Base-by-base conservation (phyloP, 306 rosid species). In the Cucumis cinereus region DNA sequence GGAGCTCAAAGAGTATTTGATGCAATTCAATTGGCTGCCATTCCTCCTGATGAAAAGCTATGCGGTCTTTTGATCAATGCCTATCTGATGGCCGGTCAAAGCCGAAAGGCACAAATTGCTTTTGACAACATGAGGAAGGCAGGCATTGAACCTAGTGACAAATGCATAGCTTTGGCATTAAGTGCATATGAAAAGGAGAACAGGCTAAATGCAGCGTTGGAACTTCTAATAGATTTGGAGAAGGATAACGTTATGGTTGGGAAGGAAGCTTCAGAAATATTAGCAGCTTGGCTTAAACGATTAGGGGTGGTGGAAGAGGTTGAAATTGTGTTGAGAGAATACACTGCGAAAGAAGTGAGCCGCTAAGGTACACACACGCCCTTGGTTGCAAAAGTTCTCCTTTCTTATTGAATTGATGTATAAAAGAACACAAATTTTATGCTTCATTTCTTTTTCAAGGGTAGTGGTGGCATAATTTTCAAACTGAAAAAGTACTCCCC, bases 1-100 rank as follows among this genome's bases (percentile, higher is more conserved):
- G 97, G 97, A 76, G 91, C 97, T 0, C 93, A 93, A 60, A 91
- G 93, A 83, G 88, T 87, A 55, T 93, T 93, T 52, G 87, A 91
- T 84, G 97, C 94, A 8, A 78, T 88, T 83, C 98, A 93, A 82
- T 60, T 90, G 55, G 94, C 92, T 1, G 96, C 90, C 69, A 84
- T 93, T 58, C 11, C 82, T 78, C 97, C 97, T 14, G 96, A 93
- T 76, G 89, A 79, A 72, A 89, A 84, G 86, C 64, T 90, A 58
- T 93, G 98, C 10, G 87, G 90, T 52, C 92, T 90, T 15, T 81
- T 93, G 57, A 89, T 93, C 33, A 84, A 85, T 77, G 96, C 94
- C 13, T 93, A 87, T 75, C 81, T 78, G 77, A 77, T 76, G 78
- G 87, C 87, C 0, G 90, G 93, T 49, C 87, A 89, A 77, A 91